Percentiles rank a stretch among this genome's conserved stretches.
phyloP scores from a whole-genome alignment of 2,329 filamentous ascomycete genomes.

The Piedraia hortae region DNA sequence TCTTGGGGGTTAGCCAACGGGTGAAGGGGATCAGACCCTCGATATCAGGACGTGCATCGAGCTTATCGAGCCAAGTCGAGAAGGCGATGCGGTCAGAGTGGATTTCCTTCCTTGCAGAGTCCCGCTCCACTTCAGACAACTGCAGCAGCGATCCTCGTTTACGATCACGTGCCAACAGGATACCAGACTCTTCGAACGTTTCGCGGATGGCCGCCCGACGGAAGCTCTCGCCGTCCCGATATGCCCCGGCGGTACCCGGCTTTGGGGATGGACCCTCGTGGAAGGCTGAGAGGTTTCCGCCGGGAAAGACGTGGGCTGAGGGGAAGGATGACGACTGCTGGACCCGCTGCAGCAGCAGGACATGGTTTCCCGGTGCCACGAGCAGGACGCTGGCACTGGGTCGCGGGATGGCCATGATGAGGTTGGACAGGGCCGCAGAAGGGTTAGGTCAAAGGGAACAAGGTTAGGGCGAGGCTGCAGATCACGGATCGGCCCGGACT shows the following conservation, averaged over 20 bases:
- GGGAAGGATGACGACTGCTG: conserved; percentile 60
- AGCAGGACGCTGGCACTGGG: conserved; percentile 54
- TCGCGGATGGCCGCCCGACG: conserved; percentile 66
- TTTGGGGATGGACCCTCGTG: conserved; percentile 41
- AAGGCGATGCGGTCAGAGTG: conserved; percentile 42
- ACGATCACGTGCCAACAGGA: conserved; percentile 38
- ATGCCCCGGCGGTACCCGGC: conserved; percentile 25
- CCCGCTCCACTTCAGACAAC: conserved; percentile 30
- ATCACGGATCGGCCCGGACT: too few relatives aligned
- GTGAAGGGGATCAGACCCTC: conserved; percentile 57
- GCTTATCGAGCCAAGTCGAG: conserved; percentile 29
- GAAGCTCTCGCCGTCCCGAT: conserved; percentile 46
- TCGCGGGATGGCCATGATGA: conserved; percentile 24
- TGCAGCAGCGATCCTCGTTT: conserved; percentile 29
- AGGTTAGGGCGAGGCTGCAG: too few relatives aligned
- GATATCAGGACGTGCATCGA: conserved; percentile 35
- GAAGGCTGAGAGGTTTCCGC: conserved; percentile 50
- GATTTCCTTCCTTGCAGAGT: conserved; percentile 37
- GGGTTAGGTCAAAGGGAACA: too few relatives aligned
- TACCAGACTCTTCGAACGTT: conserved; percentile 85
- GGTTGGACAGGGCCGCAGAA: too few relatives aligned
- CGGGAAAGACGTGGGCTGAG: conserved; percentile 84
- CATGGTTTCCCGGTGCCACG: conserved; percentile 61
- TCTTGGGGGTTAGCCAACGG: conserved; percentile 63
- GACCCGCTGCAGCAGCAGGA: conserved; percentile 68